These are phyloP conservation scores for Leccinum obscurum DNA, from an alignment of 768 basidiomycete species.

Conservation along the genomic window DNA sequence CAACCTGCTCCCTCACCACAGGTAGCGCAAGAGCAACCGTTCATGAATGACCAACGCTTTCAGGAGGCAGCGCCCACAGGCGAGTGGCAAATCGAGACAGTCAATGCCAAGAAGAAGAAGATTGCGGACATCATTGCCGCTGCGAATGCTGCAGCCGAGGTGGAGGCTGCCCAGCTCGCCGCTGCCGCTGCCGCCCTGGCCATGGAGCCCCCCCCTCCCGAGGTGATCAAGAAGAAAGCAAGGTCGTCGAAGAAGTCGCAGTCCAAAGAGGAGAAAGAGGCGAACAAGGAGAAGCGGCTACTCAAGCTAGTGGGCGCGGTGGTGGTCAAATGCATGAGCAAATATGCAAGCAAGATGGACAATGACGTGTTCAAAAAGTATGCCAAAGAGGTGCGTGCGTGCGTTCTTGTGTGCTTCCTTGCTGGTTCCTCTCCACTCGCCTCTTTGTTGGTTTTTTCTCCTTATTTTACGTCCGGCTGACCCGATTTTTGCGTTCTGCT, in stretches of 20 bases:
- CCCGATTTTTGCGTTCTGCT: conserved; percentile 1
- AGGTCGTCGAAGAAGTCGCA: conserved; percentile 40
- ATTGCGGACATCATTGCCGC: conserved; percentile 44
- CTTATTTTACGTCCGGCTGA: background rate
- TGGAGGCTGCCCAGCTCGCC: conserved; percentile 32
- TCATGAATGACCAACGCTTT: background rate
- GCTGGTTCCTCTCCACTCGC: background rate
- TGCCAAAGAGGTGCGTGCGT: conserved; percentile 79
- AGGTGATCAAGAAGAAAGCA: conserved; percentile 27
- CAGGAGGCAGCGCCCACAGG: background rate
- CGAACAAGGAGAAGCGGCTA: conserved; percentile 77
- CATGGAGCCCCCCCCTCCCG: conserved; percentile 14
- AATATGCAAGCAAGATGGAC: conserved; percentile 73
- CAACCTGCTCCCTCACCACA: background rate
- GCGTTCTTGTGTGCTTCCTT: background rate
- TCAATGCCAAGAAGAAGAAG: conserved; percentile 26
- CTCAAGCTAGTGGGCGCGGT: conserved; percentile 83
- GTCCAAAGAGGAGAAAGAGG: conserved; percentile 60
- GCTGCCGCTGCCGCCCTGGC: conserved; percentile 17
- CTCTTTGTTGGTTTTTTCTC: background rate
- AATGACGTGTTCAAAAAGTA: conserved; percentile 90
- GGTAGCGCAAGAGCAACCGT: background rate
- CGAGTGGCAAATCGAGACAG: background rate
- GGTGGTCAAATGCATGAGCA: conserved; percentile 92
- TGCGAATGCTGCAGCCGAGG: conserved; percentile 36